Conservation (phyloP, 768 basidiomycete species). For the Goffeauzyma gilvescens region DNA sequence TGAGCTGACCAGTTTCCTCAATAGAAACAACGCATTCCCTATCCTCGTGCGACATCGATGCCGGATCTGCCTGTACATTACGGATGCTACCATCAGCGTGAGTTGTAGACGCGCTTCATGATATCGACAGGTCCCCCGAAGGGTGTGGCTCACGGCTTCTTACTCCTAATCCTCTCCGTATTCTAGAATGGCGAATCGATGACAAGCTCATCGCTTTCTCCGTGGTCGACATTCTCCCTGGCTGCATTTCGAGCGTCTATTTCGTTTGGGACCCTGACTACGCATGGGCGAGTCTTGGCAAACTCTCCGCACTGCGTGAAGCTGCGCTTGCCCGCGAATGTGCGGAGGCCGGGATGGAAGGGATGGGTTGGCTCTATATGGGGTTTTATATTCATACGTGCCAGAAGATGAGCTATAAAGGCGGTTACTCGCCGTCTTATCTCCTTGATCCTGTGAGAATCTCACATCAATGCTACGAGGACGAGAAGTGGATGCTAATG, state of each 20-base stretch:
- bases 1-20: too few relatives aligned
- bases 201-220: constrained; percentile 64
- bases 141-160: too few relatives aligned
- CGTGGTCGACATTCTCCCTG: constrained; percentile 75
- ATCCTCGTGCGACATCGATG: not conserved
- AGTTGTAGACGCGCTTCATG: constrained; percentile 4
- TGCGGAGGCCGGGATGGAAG: constrained; percentile 44
- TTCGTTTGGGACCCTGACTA: constrained; percentile 57
- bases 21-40: constrained; percentile 4
- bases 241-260: constrained; percentile 64
- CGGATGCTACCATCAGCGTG: constrained; percentile 78
- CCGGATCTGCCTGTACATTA: constrained; percentile 51
- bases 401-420: constrained; percentile 90
- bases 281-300: constrained; percentile 32
- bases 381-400: constrained; percentile 88
- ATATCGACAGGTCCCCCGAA: too few relatives aligned
- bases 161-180: not conserved
- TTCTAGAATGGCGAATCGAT: constrained; percentile 48
- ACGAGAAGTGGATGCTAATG: not conserved
- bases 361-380: constrained; percentile 63
- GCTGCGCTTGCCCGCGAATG: constrained; percentile 57
- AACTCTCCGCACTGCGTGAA: constrained; percentile 72
- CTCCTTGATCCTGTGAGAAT: constrained; percentile 59
- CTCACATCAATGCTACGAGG: not conserved
- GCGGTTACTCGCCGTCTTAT: constrained; percentile 72